Conservation (phyloP, 176 grass and related monocot genomes). For the Oryza glumipatula region DNA sequence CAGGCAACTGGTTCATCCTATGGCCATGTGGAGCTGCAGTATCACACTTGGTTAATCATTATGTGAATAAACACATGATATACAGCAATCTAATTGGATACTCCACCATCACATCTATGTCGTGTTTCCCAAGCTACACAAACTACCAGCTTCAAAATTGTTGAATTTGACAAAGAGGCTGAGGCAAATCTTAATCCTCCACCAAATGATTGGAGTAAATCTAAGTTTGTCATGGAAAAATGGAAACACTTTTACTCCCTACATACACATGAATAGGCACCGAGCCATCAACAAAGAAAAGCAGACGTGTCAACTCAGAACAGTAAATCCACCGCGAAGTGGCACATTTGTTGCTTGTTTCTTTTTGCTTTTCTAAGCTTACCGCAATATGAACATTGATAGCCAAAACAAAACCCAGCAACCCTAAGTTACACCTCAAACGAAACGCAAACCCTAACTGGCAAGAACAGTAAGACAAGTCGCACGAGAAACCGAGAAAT, state of each 20-base stretch:
- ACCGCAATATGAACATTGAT: background rate
- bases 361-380: background rate
- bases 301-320: background rate
- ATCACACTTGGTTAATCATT: background rate
- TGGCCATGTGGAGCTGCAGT: background rate
- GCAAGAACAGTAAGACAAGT: background rate
- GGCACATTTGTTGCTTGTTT: background rate
- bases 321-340: background rate
- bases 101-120: background rate
- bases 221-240: background rate
- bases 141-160: conserved; percentile 5
- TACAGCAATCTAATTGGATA: background rate
- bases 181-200: background rate
- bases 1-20: background rate
- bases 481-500: background rate
- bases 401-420: background rate
- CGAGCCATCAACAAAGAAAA: background rate
- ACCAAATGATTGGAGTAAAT: background rate
- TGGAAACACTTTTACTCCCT: background rate
- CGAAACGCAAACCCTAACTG: conserved; percentile 12
- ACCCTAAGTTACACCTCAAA: background rate
- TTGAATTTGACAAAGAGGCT: background rate
- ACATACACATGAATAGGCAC: background rate
- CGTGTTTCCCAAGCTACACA: background rate
- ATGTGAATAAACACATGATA: background rate